Base-by-base conservation (phyloP, 306 rosid species). In the Acacia crassicarpa region DNA sequence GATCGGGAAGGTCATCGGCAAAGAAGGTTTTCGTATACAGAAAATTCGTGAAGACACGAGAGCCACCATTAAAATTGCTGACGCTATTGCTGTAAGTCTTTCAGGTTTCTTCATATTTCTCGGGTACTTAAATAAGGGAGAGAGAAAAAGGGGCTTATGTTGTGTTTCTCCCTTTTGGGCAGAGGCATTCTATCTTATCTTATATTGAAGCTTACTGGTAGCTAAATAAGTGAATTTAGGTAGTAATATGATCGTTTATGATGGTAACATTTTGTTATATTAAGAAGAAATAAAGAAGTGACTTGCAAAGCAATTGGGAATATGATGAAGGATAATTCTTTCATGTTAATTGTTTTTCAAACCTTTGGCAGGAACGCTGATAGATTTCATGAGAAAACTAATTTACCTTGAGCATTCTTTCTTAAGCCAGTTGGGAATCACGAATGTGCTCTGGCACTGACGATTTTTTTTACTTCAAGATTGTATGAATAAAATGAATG, bases 1-100 rank as follows among this genome's bases (percentile, higher is more conserved):
- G 95, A 95, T 95, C 88, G 99, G 98, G 30, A 95, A 95, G 88
- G 99, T 95, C 41, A 95, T 95, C 13, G 99, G 99, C 20, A 95
- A 91, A 81, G 95, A 89, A 59, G 99, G 99, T 40, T 90, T 91
- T 74, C 89, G 97, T 79, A 91, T 95, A 17, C 95, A 89, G 89
- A 95, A 74, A 92, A 92, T 95, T 85, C 98, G 99, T 2, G 97
- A 93, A 80, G 90, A 78, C 5, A 88, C 97, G 48, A 90, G 75
- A 77, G 99, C 98, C 30, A 88, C 90, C 17, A 85, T 95, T 85
- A 95, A 95, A 81, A 93, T 95, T 58, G 98, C 98, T 2, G 98
- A 95, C 75, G 90, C 98, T 22, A 80, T 93, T 19, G 91, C 91
- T 9, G 98, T 95, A 85, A 79, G 88, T 81, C 32, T 3, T 16